Evolutionary conservation across 2,329 filamentous ascomycete genomes (phyloP), one percentile per base, ranked within the genome.

Genomic region (Fusarium pseudoanthophilum): DNA sequence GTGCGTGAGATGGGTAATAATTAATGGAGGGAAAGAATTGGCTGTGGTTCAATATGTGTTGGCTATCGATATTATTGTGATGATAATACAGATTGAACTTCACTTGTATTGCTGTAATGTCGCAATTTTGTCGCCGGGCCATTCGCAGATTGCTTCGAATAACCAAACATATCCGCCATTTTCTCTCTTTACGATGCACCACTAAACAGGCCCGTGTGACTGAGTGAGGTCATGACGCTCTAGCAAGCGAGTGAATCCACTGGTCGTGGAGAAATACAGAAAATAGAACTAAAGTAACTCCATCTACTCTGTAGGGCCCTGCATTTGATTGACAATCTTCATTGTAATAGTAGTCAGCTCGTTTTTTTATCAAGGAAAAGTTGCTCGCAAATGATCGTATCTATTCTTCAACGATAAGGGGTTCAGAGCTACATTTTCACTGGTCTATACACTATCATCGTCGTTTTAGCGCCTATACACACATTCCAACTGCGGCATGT

Each of bases 221-320:
- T 45, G 24, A 64, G 69, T 73, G 71, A 73, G 71, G 71, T 73
- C 71, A 74, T 73, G 48, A 71, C 61, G 36, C 49, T 60, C 57
- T 68, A 68, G 71, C 67, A 51, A 73, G 57, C 51, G 36, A 59
- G 39, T 36, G 15, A 68, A 63, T 56, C 60, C 64, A 57, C 56
- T 28, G 49, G 40, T 56, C 64, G 46, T 52, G 32, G 65, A 43
- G 67, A 69, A 69, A 52, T 64, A 55, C 58, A 52, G 49, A 67
- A 55, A 63, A 48, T 48, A 20, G 26, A 48, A 74, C 67, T 59
- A 64, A 60, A 72, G 63, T 59, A 74, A 59, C 71, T 64, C 63
- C 71, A 57, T 63, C 59, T 42, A 48, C 26, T 30, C 26, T 26
- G 26, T 48, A 37, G 37, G 8, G 40, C 52, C 59, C 61, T 51